These are phyloP conservation scores for Heliamphora exappendiculata DNA, from an alignment of 148 eudicot genomes.

Conservation along the genomic window DNA sequence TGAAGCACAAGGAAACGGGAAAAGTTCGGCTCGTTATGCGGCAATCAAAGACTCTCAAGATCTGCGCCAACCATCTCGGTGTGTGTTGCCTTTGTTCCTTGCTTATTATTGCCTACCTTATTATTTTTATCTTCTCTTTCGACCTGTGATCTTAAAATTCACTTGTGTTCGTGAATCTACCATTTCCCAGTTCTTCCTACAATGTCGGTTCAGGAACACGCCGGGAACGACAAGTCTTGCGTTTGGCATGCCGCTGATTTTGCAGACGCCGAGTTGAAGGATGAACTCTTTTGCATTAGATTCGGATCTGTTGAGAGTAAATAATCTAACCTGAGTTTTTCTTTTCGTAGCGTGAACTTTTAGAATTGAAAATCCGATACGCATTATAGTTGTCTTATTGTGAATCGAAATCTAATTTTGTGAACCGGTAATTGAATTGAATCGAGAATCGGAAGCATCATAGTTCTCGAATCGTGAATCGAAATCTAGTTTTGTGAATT, in stretches of 20 bases:
- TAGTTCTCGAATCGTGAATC: no score
- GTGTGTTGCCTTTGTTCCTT: background rate
- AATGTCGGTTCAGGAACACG: conserved; percentile 86
- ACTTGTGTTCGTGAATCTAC: background rate
- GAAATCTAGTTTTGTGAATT: no score
- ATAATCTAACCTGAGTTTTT: conserved; percentile 4
- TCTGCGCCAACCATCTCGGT: conserved; percentile 95
- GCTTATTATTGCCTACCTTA: background rate
- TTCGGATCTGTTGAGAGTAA: conserved; percentile 69
- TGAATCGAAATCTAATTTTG: no score
- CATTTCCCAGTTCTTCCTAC: conserved; percentile 44
- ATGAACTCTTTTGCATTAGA: conserved; percentile 72
- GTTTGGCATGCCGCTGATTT: conserved; percentile 94
- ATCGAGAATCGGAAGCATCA: no score
- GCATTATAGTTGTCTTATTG: no score
- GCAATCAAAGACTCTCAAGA: conserved; percentile 87
- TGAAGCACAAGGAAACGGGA: conserved; percentile 75
- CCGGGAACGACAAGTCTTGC: conserved; percentile 91
- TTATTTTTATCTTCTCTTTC: background rate
- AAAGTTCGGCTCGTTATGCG: conserved; percentile 93
- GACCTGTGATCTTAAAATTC: background rate
- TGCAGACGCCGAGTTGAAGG: conserved; percentile 87
- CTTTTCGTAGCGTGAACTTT: background rate
- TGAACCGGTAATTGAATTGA: no score
- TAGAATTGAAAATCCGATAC: no score